phyloP scores from a whole-genome alignment of 495 filamentous ascomycete species.

The Xylaria scruposa region DNA sequence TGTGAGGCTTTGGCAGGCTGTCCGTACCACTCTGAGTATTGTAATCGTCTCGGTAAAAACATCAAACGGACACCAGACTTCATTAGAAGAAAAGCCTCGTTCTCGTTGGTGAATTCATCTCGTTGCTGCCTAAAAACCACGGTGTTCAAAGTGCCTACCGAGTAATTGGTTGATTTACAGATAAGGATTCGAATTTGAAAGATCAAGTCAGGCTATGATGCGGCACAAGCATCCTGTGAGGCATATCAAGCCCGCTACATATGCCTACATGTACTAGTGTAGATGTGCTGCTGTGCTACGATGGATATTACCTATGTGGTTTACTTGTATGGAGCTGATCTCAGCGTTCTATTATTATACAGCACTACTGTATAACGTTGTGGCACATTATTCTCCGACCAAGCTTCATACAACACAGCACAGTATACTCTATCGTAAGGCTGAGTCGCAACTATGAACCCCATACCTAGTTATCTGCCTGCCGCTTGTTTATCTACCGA shows the following conservation, averaged over 20 bases:
- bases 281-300: neutral
- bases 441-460: constrained; percentile 9
- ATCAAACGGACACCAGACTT: neutral
- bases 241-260: neutral
- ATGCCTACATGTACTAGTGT: neutral
- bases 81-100: neutral
- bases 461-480: neutral
- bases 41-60: neutral
- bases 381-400: neutral
- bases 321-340: neutral
- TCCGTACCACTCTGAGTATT: too few relatives aligned
- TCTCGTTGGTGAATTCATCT: neutral
- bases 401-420: neutral
- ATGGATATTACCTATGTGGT: neutral
- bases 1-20: too few relatives aligned
- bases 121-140: neutral
- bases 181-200: neutral
- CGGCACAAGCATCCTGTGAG: constrained; percentile 2
- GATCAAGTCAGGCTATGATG: neutral
- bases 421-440: constrained; percentile 5
- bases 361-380: neutral
- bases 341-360: constrained; percentile 17
- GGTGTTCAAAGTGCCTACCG: neutral
- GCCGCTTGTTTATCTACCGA: neutral
- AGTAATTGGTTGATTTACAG: neutral